Evolutionary conservation across 306 rosid species (phyloP).

Genomic region (Cicer chorassanicum): DNA sequence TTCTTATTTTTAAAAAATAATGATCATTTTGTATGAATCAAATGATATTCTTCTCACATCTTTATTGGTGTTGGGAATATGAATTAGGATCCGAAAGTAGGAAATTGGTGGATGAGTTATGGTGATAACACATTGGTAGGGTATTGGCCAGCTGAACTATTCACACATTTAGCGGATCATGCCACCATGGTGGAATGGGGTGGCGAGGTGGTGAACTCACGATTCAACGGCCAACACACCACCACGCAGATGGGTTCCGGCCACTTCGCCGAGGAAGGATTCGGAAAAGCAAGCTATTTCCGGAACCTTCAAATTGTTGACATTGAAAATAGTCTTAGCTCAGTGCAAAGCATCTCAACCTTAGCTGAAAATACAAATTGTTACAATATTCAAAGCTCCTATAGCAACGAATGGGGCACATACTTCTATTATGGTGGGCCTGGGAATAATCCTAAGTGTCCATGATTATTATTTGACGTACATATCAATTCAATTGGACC

Average conservation of each 20-base stretch:
- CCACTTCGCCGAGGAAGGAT: constrained; percentile 75
- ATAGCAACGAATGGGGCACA: constrained; percentile 77
- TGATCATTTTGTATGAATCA: background rate
- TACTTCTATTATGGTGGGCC: constrained; percentile 95
- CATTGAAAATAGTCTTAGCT: constrained; percentile 69
- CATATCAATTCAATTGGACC: constrained; percentile 34
- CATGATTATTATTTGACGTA: constrained; percentile 41
- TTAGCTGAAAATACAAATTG: constrained; percentile 81
- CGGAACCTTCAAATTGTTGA: constrained; percentile 85
- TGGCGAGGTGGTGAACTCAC: constrained; percentile 84
- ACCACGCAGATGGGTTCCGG: constrained; percentile 94
- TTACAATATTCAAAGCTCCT: constrained; percentile 69
- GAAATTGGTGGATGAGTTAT: constrained; percentile 97
- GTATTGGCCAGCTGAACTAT: constrained; percentile 93
- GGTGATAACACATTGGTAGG: constrained; percentile 79
- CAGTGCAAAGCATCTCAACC: constrained; percentile 65
- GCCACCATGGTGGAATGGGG: constrained; percentile 99
- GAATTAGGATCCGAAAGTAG: constrained; percentile 73
- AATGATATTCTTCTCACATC: background rate
- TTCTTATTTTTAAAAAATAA: too few relatives aligned
- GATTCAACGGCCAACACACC: constrained; percentile 74
- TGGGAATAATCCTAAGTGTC: constrained; percentile 67
- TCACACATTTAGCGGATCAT: constrained; percentile 75
- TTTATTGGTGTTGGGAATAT: background rate
- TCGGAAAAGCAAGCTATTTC: constrained; percentile 89